Percentiles rank a stretch among this genome's conserved stretches.
Evolutionary conservation across 2,329 filamentous ascomycete genomes (phyloP).

Genomic region (Fusarium sp.): DNA sequence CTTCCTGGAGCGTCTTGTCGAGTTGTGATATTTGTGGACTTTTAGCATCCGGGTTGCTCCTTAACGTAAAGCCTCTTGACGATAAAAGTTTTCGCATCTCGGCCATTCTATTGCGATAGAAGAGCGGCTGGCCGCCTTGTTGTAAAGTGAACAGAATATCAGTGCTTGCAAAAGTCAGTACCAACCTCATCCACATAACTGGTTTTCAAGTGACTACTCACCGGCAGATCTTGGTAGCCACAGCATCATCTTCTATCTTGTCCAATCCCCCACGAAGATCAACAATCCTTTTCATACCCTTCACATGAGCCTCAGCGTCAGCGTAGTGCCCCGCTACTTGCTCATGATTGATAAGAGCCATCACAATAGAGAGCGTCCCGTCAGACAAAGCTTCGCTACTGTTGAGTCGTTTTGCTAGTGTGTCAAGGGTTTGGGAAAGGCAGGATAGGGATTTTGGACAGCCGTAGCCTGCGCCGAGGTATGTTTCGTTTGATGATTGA

Average conservation of each 20-base stretch:
- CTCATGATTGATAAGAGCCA: constrained; percentile 15
- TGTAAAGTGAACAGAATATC: constrained; percentile 16
- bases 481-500: constrained; percentile 21
- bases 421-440: constrained; percentile 7
- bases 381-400: neutral
- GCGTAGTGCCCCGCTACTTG: neutral
- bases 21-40: rapidly evolving
- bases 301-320: neutral
- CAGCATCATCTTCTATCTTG: neutral
- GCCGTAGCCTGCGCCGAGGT: constrained; percentile 2
- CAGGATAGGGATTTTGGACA: neutral
- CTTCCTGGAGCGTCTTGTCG: rapidly evolving
- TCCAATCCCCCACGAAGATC: constrained; percentile 10
- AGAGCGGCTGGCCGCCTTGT: neutral
- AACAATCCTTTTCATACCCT: constrained; percentile 1
- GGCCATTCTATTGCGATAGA: neutral
- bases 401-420: neutral
- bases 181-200: rapidly evolving
- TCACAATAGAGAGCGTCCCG: neutral
- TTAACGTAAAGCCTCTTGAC: neutral
- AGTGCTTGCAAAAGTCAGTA: neutral
- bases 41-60: rapidly evolving
- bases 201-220: neutral
- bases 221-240: neutral
- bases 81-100: rapidly evolving